Evolutionary conservation across 1,139 yeast species (phyloP).

Genomic region (Zhuliangozyma blackwelliae): DNA sequence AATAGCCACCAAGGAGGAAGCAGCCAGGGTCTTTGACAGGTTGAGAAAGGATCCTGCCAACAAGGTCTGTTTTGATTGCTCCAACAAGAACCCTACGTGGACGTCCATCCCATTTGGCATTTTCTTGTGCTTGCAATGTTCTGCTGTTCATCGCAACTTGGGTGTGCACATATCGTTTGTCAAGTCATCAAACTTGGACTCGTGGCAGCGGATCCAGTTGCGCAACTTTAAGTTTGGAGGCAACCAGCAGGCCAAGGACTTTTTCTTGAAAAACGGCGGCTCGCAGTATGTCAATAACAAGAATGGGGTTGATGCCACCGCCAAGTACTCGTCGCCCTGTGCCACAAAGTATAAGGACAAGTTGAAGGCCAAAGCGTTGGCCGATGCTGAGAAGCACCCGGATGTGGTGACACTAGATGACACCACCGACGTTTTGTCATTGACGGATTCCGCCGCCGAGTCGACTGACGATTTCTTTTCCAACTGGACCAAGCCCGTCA

Average conservation of each 20-base stretch:
- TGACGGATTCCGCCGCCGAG: slow-evolving; percentile 29
- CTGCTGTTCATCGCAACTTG: slow-evolving; percentile 47
- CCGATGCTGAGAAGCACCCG: slow-evolving; percentile 69
- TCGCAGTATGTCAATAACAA: slow-evolving; percentile 50
- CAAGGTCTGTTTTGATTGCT: slow-evolving; percentile 70
- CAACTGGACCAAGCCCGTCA: slow-evolving; percentile 79
- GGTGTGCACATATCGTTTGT: slow-evolving; percentile 58
- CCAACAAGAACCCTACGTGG: slow-evolving; percentile 51
- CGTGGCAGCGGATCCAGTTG: slow-evolving; percentile 84
- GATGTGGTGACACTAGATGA: slow-evolving; percentile 61
- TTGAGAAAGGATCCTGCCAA: slow-evolving; percentile 67
- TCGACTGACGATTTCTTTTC: slow-evolving; percentile 84
- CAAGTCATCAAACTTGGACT: slow-evolving; percentile 84
- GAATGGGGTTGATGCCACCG: slow-evolving; percentile 56
- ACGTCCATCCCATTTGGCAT: slow-evolving; percentile 49
- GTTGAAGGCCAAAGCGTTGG: slow-evolving; percentile 60
- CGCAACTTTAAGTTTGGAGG: slow-evolving; percentile 93
- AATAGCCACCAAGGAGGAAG: slow-evolving; percentile 62
- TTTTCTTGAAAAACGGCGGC: slow-evolving; percentile 80
- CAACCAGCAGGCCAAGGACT: slow-evolving; percentile 79
- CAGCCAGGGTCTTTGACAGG: slow-evolving; percentile 52
- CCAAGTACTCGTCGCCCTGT: slow-evolving; percentile 75
- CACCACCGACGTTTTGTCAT: slow-evolving; percentile 33
- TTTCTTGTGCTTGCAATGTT: slow-evolving; percentile 45
- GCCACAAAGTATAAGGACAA: slow-evolving; percentile 79